Evolutionary conservation across 192 early-diverging fungal species (phyloP).

Genomic region (Mycoemilia scoparia): DNA sequence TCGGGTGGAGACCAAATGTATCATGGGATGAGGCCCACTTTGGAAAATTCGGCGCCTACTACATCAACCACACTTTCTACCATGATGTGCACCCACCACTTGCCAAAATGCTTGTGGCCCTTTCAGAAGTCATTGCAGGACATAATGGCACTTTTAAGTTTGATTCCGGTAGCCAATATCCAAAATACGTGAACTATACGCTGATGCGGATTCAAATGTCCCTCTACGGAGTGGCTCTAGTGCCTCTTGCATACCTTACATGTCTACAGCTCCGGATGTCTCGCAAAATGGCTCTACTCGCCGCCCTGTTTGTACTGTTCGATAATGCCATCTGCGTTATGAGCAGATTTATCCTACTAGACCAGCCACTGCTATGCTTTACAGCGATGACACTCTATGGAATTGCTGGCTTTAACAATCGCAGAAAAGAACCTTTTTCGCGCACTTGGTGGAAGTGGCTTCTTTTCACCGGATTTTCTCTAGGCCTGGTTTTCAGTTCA

Average conservation of each 20-base stretch:
- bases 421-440: conserved; percentile 32
- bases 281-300: conserved; percentile 28
- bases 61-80: conserved; percentile 83
- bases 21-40: conserved; percentile 57
- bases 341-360: conserved; percentile 52
- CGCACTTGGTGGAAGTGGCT: conserved; percentile 49
- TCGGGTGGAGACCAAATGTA: conserved; percentile 36
- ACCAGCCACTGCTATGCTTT: conserved; percentile 57
- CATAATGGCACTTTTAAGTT: conserved; percentile 54
- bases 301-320: conserved; percentile 40
- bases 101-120: conserved; percentile 55
- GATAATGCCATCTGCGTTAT: conserved; percentile 51
- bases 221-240: conserved; percentile 44
- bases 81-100: conserved; percentile 97
- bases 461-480: conserved; percentile 39
- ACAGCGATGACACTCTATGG: conserved; percentile 36
- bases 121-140: conserved; percentile 40
- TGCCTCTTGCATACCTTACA: conserved; percentile 52
- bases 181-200: conserved; percentile 39
- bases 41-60: conserved; percentile 68
- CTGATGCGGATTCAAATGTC: conserved; percentile 45
- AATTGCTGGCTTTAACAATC: conserved; percentile 36
- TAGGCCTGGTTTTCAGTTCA: conserved; percentile 43
- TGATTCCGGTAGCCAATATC: conserved; percentile 43
- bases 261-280: conserved; percentile 38